Base-by-base conservation (phyloP, 2,329 filamentous ascomycete species). In the Dissoconium aciculare region DNA sequence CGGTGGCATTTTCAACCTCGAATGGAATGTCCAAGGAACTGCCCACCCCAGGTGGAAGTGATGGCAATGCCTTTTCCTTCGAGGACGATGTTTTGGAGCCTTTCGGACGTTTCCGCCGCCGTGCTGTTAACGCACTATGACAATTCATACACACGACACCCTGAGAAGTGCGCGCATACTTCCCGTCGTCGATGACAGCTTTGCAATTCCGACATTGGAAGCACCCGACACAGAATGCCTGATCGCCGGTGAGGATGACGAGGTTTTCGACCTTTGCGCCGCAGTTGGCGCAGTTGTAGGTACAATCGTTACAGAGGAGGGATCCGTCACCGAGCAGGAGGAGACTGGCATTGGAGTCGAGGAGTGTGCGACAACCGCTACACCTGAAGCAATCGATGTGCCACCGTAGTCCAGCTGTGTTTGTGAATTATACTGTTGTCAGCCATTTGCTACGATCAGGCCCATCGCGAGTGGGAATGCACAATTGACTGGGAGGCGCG, bases 141-240 rank as follows among this genome's bases (percentile, higher is more conserved):
- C 89, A 98, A 50, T 78, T 84, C 89, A 98, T 98, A 62, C 89
- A 98, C 54, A 98, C 95, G 46, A 98, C 98, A 37, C 89, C 89
- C 57, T 95, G 89, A 5, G 87, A 94, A 1, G 89, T 98, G 51
- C 89, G 75, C 32, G 89, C 89, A 71, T 95, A 98, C 54, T 87
- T 77, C 41, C 98, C 66, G 54, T 98, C 98, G 58, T 98, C 89
- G 38, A 98, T 98, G 64, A 94, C 94, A 54, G 81, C 75, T 64
- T 95, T 98, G 67, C 89, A 98, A 56, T 95, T 98, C 47, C 89
- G 72, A 61, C 89, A 98, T 48, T 85, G 74, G 62, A 98, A 98
- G 60, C 89, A 98, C 34, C 82, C 87, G 26, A 85, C 84, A 59
- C 89, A 98, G 55, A 94, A 98, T 26, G 89, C 89, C 60, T 98